Base-by-base conservation (phyloP, 352 stramenopile species). In the Phytopythium kandeliae region DNA sequence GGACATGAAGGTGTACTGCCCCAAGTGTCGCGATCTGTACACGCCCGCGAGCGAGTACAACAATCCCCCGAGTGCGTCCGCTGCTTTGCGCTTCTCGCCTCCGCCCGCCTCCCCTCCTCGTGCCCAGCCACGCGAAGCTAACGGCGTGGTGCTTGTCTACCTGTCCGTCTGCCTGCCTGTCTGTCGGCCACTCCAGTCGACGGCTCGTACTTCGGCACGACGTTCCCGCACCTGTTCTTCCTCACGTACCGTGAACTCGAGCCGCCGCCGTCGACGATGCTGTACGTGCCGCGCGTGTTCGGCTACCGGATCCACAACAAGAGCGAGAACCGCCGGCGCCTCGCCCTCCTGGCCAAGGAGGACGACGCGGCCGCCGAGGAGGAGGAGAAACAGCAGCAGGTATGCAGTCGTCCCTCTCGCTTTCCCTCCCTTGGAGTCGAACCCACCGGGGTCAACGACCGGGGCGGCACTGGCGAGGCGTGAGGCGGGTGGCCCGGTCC, bases 201-300 rank as follows among this genome's bases (percentile, higher is more conserved):
- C 63, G 96, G 96, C 51, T 92, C 96, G 13, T 98, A 98, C 80
- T 99, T 99, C 79, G 96, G 96, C 34, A 98, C 96, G 38, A 99
- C 96, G 21, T 99, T 99, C 78, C 95, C 96, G 51, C 96, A 99
- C 71, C 69, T 99, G 56, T 98, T 98, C 84, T 94, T 99, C 58
- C 95, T 99, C 85, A 98, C 95, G 50, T 98, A 98, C 74, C 92
- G 83, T 62, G 95, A 98, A 65, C 59, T 95, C 45, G 81, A 93
- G 51, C 84, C 84, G n/a, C 60, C 67, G 48, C 77, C 78, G 53
- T 89, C 78, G 31, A 93, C 82, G 56, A 65, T 94, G 54, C 62
- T 95, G 34, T 96, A 96, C 51, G 85, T 96, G 37, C 89, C 89
- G 37, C 78, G 86, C 26, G 80, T 97, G 42, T 97, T 97, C 63